phyloP scores from a whole-genome alignment of 208 protist species.

The Leishmania gerbilli region DNA sequence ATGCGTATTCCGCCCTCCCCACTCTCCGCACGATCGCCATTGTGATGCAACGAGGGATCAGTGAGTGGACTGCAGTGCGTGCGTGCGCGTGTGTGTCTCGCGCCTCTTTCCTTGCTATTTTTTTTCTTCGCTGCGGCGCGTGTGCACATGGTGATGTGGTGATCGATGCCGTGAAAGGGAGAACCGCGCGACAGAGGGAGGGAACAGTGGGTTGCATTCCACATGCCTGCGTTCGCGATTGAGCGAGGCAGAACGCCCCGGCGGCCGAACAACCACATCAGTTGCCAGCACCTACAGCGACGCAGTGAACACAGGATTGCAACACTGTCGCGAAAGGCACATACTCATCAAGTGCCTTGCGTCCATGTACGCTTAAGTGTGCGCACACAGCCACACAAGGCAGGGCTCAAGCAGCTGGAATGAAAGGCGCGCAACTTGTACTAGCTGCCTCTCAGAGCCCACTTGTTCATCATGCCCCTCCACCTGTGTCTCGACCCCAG shows the following conservation, averaged over 20 bases:
- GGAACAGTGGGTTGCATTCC: background rate
- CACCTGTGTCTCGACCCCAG: background rate
- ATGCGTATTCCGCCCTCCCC: background rate
- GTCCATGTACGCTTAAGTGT: background rate
- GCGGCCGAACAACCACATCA: background rate
- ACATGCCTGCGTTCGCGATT: background rate
- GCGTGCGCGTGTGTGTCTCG: slow-evolving; percentile 5
- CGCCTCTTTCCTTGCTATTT: slow-evolving; percentile 7
- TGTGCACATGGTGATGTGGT: background rate
- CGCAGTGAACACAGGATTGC: background rate
- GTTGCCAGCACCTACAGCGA: background rate
- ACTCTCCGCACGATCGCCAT: background rate
- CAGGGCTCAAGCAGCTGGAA: background rate
- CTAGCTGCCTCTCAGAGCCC: background rate
- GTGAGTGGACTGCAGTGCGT: background rate
- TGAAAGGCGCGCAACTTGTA: background rate
- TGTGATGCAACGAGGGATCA: background rate
- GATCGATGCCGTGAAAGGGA: background rate
- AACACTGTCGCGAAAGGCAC: background rate
- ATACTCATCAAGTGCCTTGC: background rate
- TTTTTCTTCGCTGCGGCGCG: slow-evolving; percentile 2
- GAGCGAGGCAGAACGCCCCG: background rate
- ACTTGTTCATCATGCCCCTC: background rate
- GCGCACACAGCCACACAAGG: background rate
- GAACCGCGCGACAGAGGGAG: background rate